These are phyloP conservation scores for Apiotrichum mycotoxinovorans DNA, from an alignment of 1,284 basidiomycete species.

Conservation along the genomic window DNA sequence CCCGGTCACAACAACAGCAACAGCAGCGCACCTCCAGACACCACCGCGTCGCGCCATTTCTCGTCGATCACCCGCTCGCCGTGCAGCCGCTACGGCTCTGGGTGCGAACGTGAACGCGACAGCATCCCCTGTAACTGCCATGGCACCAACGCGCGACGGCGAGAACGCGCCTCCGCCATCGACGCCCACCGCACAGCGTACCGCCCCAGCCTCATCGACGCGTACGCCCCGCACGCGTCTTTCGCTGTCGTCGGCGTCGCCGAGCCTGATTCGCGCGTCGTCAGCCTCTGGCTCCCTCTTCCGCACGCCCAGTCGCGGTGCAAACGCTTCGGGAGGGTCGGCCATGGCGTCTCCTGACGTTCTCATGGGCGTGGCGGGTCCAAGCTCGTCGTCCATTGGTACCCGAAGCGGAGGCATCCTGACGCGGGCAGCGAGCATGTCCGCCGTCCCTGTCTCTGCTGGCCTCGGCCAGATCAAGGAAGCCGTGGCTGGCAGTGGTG, in stretches of 20 bases:
- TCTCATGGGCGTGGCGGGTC: background rate
- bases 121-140: background rate
- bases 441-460: slow-evolving; percentile 26
- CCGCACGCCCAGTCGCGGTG: slow-evolving; percentile 21
- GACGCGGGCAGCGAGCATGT: slow-evolving; percentile 20
- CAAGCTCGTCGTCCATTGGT: background rate
- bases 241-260: background rate
- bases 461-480: slow-evolving; percentile 19
- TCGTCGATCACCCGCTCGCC: slow-evolving; percentile 3
- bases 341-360: background rate
- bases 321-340: slow-evolving; percentile 9
- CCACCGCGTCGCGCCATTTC: slow-evolving; percentile 10
- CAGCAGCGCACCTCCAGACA: background rate
- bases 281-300: background rate
- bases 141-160: background rate
- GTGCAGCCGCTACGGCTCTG: slow-evolving; percentile 1
- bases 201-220: slow-evolving; percentile 9
- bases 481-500: slow-evolving; percentile 2
- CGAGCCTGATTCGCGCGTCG: background rate
- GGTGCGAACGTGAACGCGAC: background rate
- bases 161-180: background rate
- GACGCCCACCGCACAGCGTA: slow-evolving; percentile 24
- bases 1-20: too few relatives aligned
- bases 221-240: background rate
- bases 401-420: slow-evolving; percentile 7